phyloP scores from a whole-genome alignment of 164 flowering plant species.

The Sedum album region DNA sequence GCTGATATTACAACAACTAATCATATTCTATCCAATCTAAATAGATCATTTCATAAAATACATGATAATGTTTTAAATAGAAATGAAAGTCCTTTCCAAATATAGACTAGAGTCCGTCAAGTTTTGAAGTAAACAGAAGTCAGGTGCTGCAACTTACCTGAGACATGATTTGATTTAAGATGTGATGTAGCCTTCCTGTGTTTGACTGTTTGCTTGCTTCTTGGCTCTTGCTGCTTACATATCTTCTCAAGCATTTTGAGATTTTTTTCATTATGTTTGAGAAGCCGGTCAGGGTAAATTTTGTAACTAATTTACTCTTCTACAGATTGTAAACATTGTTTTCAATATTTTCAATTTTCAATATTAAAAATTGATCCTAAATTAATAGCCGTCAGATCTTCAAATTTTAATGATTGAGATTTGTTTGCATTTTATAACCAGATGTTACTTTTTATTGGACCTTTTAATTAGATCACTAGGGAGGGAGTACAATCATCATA shows the following conservation, averaged over 20 bases:
- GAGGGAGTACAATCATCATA: too few relatives aligned
- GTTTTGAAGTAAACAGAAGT: background rate
- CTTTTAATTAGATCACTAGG: too few relatives aligned
- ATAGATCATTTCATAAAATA: background rate
- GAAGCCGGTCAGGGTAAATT: conserved; percentile 44
- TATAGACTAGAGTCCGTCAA: background rate
- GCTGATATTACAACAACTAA: background rate
- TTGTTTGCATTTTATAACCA: too few relatives aligned
- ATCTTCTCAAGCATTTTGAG: conserved; percentile 29
- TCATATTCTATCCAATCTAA: background rate
- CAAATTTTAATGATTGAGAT: too few relatives aligned
- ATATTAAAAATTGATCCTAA: too few relatives aligned
- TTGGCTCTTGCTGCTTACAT: conserved; percentile 21
- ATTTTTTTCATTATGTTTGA: conserved; percentile 53
- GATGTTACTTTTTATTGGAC: too few relatives aligned
- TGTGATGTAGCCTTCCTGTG: conserved; percentile 37
- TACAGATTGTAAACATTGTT: too few relatives aligned
- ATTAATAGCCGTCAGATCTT: too few relatives aligned
- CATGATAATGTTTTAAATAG: background rate
- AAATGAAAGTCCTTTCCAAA: background rate
- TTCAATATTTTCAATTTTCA: too few relatives aligned
- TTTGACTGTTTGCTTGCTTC: too few relatives aligned
- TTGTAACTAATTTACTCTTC: too few relatives aligned
- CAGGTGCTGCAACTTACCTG: conserved; percentile 31
- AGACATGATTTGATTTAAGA: conserved; percentile 37